Base-by-base conservation (phyloP, 257 asterid genomes). In the Datura wrightii region DNA sequence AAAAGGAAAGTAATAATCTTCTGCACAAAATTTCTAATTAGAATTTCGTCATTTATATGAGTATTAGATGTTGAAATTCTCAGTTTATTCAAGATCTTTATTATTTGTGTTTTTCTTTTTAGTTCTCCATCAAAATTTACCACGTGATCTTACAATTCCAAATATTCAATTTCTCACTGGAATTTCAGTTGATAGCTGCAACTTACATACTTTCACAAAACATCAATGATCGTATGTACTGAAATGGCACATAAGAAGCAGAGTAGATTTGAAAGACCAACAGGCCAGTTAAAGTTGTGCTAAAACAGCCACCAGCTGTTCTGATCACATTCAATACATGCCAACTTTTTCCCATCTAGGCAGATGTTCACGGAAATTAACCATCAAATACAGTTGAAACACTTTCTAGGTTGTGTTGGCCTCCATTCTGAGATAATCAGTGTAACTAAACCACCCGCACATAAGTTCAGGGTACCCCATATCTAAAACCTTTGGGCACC, bases 281-380 rank as follows among this genome's bases (percentile, higher is more conserved):
- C 36, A 59, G n/a, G 36, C 10, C 66, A 7, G 34, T 36, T 59
- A 59, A 59, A n/a, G 66, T 59, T 59, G 66, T 59, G 66, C 66
- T 59, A 59, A 59, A 59, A 59, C 66, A 59, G 36, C 36, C 34
- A 3, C 13, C 66, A 8, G 66, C 66, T 59, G 66, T 59, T 59
- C 34, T 18, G 66, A n/a, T 8, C 66, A 59, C 66, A n/a, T n/a
- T 8, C 13, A n/a, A 8, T 59, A 59, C 36, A 59, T 6, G 34
- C 36, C 66, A n/a, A 59, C 66, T 59, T 59, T 8, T 59, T 59
- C 66, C 66, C 66, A 59, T 59, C 66, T 8, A 59, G 66, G 66
- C 70, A 4, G 70, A 31, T 62, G 15, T 62, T 19, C 70, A 62
- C 70, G 5, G 5, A 24, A 62, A 9, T 24, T 31, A 24, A 62